phyloP scores from a whole-genome alignment of 257 asterid species.

The Scutellaria minor region DNA sequence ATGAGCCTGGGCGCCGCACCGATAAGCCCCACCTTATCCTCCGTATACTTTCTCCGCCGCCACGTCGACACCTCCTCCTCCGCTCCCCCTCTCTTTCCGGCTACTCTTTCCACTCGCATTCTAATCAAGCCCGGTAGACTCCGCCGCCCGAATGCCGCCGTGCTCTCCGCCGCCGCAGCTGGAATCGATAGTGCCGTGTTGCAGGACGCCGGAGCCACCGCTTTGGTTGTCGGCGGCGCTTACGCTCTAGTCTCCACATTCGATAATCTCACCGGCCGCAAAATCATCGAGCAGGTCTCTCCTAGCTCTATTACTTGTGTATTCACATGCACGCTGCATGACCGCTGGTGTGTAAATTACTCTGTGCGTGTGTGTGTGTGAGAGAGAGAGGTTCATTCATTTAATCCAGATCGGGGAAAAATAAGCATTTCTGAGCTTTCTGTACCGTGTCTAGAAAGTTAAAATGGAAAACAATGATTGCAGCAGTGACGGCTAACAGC shows the following conservation, averaged over 20 bases:
- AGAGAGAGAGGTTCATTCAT: neutral
- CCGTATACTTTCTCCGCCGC: slow-evolving; percentile 32
- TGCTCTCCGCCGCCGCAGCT: slow-evolving; percentile 17
- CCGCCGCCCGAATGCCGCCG: slow-evolving; percentile 39
- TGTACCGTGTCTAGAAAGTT: neutral
- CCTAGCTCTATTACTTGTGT: neutral
- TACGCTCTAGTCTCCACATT: slow-evolving; percentile 79
- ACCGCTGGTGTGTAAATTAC: slow-evolving; percentile 1
- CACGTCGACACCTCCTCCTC: slow-evolving; percentile 16
- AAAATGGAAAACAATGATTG: slow-evolving; percentile 1
- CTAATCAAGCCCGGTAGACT: slow-evolving; percentile 27
- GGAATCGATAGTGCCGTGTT: slow-evolving; percentile 42
- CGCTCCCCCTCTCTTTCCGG: slow-evolving; percentile 10
- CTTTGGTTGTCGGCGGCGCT: slow-evolving; percentile 70
- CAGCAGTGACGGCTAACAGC: too few species aligned
- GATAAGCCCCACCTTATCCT: slow-evolving; percentile 36
- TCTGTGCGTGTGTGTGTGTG: neutral
- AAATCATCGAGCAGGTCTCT: slow-evolving; percentile 75
- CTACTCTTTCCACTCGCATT: slow-evolving; percentile 15
- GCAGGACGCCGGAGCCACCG: slow-evolving; percentile 83
- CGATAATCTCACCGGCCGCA: slow-evolving; percentile 66
- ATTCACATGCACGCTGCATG: slow-evolving; percentile 29
- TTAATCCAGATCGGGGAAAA: neutral
- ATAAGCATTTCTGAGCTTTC: neutral
- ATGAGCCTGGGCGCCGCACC: slow-evolving; percentile 41